Evolutionary conservation across 108 stramenopile species (phyloP), one percentile per base, ranked within the genome.

Genomic region (Skeletonema menzelii): DNA sequence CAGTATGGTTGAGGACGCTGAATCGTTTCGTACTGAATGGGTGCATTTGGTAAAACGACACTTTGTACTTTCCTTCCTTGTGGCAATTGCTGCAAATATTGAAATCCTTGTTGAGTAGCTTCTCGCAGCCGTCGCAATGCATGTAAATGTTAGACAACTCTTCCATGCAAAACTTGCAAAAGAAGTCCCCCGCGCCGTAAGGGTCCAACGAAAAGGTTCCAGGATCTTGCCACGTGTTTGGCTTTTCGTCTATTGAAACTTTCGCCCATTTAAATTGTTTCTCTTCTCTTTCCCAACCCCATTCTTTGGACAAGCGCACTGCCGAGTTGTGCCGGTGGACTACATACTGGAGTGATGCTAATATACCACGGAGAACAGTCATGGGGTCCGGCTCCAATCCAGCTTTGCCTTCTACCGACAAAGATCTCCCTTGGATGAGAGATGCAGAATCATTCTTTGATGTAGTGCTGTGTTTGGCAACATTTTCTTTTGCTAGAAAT

Each of bases 71-170:
- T n/a, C 86, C 82, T 12, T 70, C n/a, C 28, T 37, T 44, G 59
- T 94, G 85, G 55, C 95, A 96, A 26, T 68, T 76, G 15, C 69
- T 57, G 69, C 95, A 96, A 24, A 96, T 91, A 65, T 93, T 95
- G 67, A 87, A 89, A 71, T 93, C 93, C 65, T 87, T 91, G 28
- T 76, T 75, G 5, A 96, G 79, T 10, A 96, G 73, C 17, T 82
- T 70, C 71, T 96, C 92, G 63, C 95, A 96, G 6, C 95, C 95
- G 57, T 87, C 84, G 67, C 95, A 96, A 58, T 96, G 95, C 73
- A 88, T 91, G 73, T 93, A 96, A 3, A 86, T 73, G 71, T 95
- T 96, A 12, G 84, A 88, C 42, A 96, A 59, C 62, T 96, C 96
- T 63, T 86, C 82, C 34, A 61, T 56, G 68, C 92, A 95, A 2